Base-by-base conservation (phyloP, 139 green algal genomes). In the Chlamydomonas sp. region DNA sequence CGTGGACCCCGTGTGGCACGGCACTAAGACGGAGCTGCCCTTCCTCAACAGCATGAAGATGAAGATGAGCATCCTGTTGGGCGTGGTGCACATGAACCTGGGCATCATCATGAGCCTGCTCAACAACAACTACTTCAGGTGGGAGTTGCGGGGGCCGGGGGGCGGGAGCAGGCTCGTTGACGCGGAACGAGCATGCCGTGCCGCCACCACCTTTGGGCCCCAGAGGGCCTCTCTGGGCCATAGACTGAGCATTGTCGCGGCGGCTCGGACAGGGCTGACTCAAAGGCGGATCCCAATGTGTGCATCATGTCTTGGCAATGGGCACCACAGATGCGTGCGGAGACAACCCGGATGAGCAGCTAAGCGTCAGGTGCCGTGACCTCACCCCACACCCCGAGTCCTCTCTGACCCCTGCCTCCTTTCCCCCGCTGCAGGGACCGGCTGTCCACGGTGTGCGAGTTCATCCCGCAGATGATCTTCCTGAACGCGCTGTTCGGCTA, bases 41-140 rank as follows among this genome's bases (percentile, higher is more conserved):
- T 99, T 96, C 91, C 90, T 98, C 77, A 99, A 99, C 94, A 96
- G 93, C 2, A 87, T 99, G 83, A 99, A 99, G 93, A 99, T 99
- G 98, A 99, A 99, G 95, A 98, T 99, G 96, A 96, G 89, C 78
- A 99, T 99, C 90, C 20, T 99, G 60, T 88, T 99, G 79, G 98
- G 94, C 72, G 93, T 98, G 0, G 80, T 90, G 49, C 98, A 99
- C 91, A 99, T 99, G 98, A 97, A 98, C 89, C 87, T 97, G 16
- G 98, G 98, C 78, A 99, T 99, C 81, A 71, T 98, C n/a, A 95
- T 99, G 89, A 96, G 90, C 15, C 89, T 97, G 72, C 97, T 97
- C 93, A 99, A 99, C 92, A 96, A 98, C 84, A 62, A 91, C 58
- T 89, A 85, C 78, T 85, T 84, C 68, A 80, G 85, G 85, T 89